phyloP scores from a whole-genome alignment of 176 grass and related monocot species.

The Puccinellia tenuiflora region DNA sequence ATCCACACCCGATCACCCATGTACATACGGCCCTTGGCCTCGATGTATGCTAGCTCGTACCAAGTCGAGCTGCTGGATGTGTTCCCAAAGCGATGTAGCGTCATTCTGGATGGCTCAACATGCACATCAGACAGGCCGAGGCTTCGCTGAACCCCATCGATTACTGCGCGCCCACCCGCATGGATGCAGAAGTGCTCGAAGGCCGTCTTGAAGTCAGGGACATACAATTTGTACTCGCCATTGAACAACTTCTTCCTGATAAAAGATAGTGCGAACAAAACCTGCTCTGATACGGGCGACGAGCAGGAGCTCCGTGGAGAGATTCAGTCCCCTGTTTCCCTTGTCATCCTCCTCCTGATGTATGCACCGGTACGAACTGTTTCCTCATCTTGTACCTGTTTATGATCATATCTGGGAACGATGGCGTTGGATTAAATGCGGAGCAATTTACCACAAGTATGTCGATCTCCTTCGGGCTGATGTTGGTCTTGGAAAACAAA shows the following conservation, averaged over 20 bases:
- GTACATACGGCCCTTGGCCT: conserved; percentile 46
- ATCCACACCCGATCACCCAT: conserved; percentile 46
- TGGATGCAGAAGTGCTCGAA: background rate
- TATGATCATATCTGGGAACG: conserved; percentile 53
- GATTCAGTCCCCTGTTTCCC: conserved; percentile 37
- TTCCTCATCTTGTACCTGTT: conserved; percentile 35
- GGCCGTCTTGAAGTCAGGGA: conserved; percentile 30
- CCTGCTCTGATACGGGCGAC: conserved; percentile 33
- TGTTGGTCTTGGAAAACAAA: conserved; percentile 37
- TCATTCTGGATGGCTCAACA: conserved; percentile 61
- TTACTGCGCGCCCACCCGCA: background rate
- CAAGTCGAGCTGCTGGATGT: conserved; percentile 49
- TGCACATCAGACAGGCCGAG: conserved; percentile 41
- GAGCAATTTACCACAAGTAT: conserved; percentile 49
- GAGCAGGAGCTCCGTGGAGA: conserved; percentile 37
- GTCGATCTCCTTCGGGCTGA: conserved; percentile 26
- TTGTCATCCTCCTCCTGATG: conserved; percentile 47
- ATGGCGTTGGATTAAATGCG: conserved; percentile 49
- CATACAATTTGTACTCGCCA: conserved; percentile 28
- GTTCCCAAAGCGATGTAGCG: conserved; percentile 66
- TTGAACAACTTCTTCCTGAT: conserved; percentile 24
- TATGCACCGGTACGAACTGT: conserved; percentile 35
- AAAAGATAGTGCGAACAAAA: conserved; percentile 40
- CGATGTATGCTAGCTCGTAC: conserved; percentile 66
- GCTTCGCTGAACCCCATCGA: conserved; percentile 20